Percentiles rank a stretch among this genome's conserved stretches.
phyloP scores from a whole-genome alignment of 768 basidiomycete genomes.

The Suillus discolor region DNA sequence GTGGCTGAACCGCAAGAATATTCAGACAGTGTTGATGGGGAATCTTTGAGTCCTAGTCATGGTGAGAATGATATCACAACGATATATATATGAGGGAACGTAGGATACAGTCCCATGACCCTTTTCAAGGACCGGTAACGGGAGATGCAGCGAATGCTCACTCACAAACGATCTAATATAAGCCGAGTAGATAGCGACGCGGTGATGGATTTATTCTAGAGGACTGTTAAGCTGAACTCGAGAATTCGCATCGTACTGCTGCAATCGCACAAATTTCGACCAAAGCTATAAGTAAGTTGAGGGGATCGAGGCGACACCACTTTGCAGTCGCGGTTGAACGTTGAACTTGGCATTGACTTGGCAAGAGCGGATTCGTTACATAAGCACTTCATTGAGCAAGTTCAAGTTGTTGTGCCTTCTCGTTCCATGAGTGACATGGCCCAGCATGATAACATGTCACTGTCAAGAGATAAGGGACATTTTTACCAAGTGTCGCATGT shows the following conservation, averaged over 20 bases:
- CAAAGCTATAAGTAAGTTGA: not conserved
- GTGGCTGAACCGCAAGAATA: not conserved
- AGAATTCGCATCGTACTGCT: not conserved
- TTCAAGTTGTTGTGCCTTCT: too few relatives aligned
- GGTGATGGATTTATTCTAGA: not conserved
- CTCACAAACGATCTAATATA: not conserved
- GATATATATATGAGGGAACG: not conserved
- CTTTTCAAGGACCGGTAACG: not conserved
- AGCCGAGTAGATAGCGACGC: not conserved
- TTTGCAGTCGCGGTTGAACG: too few relatives aligned
- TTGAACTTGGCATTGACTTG: too few relatives aligned
- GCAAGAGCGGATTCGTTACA: too few relatives aligned
- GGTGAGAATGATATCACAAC: not conserved
- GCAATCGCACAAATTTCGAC: not conserved
- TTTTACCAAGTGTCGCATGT: not conserved
- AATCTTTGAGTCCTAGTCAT: not conserved
- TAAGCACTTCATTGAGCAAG: too few relatives aligned
- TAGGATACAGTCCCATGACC: not conserved
- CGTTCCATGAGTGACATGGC: not conserved
- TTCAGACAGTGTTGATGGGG: not conserved
- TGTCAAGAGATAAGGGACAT: constrained; percentile 21
- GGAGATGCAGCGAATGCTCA: not conserved
- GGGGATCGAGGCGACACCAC: not conserved
- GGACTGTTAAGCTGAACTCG: not conserved
- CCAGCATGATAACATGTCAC: not conserved